A percentile compares a stretch with the other conserved stretches of the same genome.
Conservation (phyloP, 176 grass and related monocot species). For the Oryza brachyantha region DNA sequence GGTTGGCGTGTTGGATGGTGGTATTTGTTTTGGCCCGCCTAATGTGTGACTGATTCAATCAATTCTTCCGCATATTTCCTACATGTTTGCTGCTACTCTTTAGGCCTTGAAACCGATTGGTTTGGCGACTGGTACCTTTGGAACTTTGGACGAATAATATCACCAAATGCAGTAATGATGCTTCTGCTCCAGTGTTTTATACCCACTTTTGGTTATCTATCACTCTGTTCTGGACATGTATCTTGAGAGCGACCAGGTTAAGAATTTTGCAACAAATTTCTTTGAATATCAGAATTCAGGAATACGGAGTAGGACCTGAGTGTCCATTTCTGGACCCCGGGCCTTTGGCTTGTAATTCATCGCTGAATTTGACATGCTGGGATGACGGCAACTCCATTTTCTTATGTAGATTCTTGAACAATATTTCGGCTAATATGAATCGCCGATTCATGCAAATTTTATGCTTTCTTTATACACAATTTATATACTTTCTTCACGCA, state of each 20-base stretch:
- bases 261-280: neutral
- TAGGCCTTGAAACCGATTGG: neutral
- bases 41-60: constrained; percentile 6
- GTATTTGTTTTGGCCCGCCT: constrained; percentile 31
- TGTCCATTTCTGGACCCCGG: neutral
- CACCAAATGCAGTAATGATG: too few relatives aligned
- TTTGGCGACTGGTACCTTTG: neutral
- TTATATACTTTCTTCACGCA: too few relatives aligned
- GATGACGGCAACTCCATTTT: neutral
- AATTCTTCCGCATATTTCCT: constrained; percentile 3
- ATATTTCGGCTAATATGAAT: neutral
- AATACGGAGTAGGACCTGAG: neutral
- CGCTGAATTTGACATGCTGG: neutral
- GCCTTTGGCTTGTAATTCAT: neutral
- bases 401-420: neutral
- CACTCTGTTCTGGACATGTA: too few relatives aligned
- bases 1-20: constrained; percentile 42
- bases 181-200: too few relatives aligned
- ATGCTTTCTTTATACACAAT: too few relatives aligned
- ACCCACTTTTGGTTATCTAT: too few relatives aligned
- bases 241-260: neutral
- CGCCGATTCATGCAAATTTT: neutral
- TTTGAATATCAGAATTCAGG: neutral
- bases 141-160: neutral
- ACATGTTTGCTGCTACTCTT: neutral